These are phyloP conservation scores for Funneliformis mosseae DNA, from an alignment of 192 early-diverging fungal genomes.

Conservation along the genomic window DNA sequence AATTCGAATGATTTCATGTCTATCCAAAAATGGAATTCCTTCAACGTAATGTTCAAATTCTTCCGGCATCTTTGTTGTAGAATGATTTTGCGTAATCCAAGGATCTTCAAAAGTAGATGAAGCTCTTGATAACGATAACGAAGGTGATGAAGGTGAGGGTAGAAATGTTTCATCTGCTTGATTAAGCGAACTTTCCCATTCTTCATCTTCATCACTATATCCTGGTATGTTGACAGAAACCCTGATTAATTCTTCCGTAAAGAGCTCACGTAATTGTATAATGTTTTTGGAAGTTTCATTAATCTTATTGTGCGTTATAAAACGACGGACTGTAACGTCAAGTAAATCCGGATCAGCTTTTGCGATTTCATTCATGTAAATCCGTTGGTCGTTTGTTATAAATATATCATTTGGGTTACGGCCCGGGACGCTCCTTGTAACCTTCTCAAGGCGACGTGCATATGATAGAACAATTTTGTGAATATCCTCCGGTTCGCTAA, in stretches of 20 bases:
- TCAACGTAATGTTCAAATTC: neutral
- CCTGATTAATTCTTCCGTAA: neutral
- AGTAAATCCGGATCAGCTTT: neutral
- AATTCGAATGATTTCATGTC: neutral
- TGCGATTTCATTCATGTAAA: neutral
- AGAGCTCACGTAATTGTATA: neutral
- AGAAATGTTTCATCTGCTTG: neutral
- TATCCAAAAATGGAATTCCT: neutral
- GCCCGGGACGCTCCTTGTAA: neutral
- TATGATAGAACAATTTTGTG: neutral
- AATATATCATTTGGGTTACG: neutral
- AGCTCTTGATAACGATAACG: neutral
- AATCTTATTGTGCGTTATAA: neutral
- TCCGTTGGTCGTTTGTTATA: neutral
- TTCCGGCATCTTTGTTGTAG: neutral
- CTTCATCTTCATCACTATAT: neutral
- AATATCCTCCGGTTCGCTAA: neutral
- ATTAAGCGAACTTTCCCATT: neutral
- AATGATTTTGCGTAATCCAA: neutral
- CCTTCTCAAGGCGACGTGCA: neutral
- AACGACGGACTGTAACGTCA: neutral
- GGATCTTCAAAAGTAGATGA: neutral
- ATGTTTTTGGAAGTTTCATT: neutral
- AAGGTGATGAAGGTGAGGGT: neutral
- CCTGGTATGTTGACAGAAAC: neutral